Evolutionary conservation across 805 yeast genomes (phyloP).

Genomic region (Cyberlindnera nakhonratchasimensis): DNA sequence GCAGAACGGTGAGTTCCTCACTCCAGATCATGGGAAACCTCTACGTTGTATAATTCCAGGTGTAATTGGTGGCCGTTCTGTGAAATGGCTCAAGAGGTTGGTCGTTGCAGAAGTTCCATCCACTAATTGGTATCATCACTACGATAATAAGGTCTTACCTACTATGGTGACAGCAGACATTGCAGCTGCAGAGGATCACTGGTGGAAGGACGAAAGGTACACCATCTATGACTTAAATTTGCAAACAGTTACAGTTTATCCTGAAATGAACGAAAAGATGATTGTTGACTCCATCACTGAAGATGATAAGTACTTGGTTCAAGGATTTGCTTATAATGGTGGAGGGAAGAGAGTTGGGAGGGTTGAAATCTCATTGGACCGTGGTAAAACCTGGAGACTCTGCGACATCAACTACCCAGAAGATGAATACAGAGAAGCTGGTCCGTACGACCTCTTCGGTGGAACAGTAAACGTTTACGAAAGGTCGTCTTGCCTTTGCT

Average conservation of each 20-base stretch:
- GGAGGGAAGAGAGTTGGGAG: slow-evolving; percentile 35
- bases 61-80: slow-evolving; percentile 39
- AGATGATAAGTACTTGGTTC: slow-evolving; percentile 23
- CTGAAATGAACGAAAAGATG: slow-evolving; percentile 29
- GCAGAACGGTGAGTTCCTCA: slow-evolving; percentile 34
- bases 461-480: slow-evolving; percentile 34
- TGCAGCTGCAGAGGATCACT: slow-evolving; percentile 29
- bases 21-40: slow-evolving; percentile 37
- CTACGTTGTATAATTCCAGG: slow-evolving; percentile 36
- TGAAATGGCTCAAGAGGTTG: slow-evolving; percentile 34
- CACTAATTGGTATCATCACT: slow-evolving; percentile 35
- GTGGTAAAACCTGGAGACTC: slow-evolving; percentile 31
- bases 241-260: slow-evolving; percentile 33
- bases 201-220: slow-evolving; percentile 39
- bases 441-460: slow-evolving; percentile 30
- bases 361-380: slow-evolving; percentile 33
- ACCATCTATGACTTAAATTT: slow-evolving; percentile 33
- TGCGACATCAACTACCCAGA: slow-evolving; percentile 33
- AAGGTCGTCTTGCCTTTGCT: slow-evolving; percentile 31
- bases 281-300: slow-evolving; percentile 6
- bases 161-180: slow-evolving; percentile 35
- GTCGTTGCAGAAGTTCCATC: slow-evolving; percentile 32
- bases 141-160: slow-evolving; percentile 36
- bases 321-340: slow-evolving; percentile 37
- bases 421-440: slow-evolving; percentile 31